Evolutionary conservation across 106 monocot species (phyloP).

Genomic region (Gastrodia elata): DNA sequence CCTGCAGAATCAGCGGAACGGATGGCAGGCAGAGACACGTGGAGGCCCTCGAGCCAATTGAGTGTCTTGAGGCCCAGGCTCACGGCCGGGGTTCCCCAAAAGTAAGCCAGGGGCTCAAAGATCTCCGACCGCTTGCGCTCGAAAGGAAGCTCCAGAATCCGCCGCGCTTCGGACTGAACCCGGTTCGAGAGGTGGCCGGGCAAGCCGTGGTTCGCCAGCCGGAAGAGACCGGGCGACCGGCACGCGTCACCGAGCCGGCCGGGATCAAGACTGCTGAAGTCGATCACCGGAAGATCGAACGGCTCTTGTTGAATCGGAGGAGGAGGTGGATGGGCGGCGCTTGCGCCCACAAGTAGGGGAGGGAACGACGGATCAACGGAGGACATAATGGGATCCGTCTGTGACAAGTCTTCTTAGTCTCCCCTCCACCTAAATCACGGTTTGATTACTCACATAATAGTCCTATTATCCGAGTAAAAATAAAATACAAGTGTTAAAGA

Average conservation of each 20-base stretch:
- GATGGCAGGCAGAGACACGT: conserved; percentile 13
- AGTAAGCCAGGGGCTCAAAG: conserved; percentile 10
- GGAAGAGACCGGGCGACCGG: conserved; percentile 33
- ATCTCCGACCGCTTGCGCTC: conserved; percentile 18
- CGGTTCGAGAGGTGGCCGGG: conserved; percentile 22
- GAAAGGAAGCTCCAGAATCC: conserved; percentile 31
- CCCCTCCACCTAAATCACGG: no score
- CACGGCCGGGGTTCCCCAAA: conserved; percentile 42
- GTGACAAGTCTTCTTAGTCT: no score
- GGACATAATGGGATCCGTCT: background rate
- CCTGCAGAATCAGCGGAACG: background rate
- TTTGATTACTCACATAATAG: no score
- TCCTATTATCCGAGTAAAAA: no score
- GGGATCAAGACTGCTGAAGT: conserved; percentile 20
- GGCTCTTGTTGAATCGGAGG: background rate
- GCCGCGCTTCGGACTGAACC: conserved; percentile 12
- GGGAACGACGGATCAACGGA: conserved; percentile 21
- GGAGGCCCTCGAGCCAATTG: conserved; percentile 54
- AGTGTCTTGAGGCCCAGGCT: conserved; percentile 5
- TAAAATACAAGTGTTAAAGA: no score
- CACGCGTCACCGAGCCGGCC: conserved; percentile 21
- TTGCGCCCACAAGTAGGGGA: conserved; percentile 18
- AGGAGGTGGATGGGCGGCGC: background rate
- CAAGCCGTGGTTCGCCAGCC: conserved; percentile 42
- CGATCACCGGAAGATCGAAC: conserved; percentile 25